Percentiles rank a stretch among this genome's conserved stretches.
phyloP scores from a whole-genome alignment of 805 yeast genomes.

The Priceomyces fermenticarens region DNA sequence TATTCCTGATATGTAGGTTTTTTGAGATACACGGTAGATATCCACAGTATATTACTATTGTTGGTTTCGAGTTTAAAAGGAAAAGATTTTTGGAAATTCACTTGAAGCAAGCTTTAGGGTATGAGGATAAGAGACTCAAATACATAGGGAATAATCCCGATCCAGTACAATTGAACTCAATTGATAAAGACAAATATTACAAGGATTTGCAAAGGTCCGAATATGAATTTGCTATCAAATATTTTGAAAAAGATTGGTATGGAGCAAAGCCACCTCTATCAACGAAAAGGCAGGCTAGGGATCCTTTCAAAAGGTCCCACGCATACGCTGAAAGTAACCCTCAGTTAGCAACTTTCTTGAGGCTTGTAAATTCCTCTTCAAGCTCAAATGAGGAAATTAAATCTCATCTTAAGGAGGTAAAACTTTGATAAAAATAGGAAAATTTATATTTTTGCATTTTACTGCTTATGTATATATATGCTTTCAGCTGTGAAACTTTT shows the following conservation, averaged over 20 bases:
- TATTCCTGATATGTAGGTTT: conserved; percentile 57
- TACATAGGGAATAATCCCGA: conserved; percentile 61
- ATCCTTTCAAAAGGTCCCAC: conserved; percentile 51
- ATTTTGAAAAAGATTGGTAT: conserved; percentile 55
- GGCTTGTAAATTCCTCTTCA: no score
- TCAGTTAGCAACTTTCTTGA: conserved; percentile 12
- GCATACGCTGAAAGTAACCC: conserved; percentile 31
- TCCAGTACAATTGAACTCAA: conserved; percentile 28
- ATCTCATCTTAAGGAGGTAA: neutral
- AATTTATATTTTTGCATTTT: neutral
- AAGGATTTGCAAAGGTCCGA: conserved; percentile 49
- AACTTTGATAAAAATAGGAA: neutral
- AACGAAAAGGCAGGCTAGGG: conserved; percentile 50
- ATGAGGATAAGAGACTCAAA: conserved; percentile 30
- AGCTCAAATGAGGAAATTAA: neutral
- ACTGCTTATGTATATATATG: conserved; percentile 1
- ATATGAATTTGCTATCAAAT: conserved; percentile 48
- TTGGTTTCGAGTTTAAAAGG: conserved; percentile 75
- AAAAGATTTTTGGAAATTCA: conserved; percentile 56
- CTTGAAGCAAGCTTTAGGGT: conserved; percentile 45
- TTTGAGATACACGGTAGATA: conserved; percentile 42
- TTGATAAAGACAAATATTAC: conserved; percentile 37
- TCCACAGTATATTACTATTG: conserved; percentile 54
- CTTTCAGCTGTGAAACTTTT: neutral
- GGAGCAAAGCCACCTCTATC: conserved; percentile 47